Evolutionary conservation across 2,329 filamentous ascomycete species (phyloP).

Genomic region (Teratosphaeria epicoccoides): DNA sequence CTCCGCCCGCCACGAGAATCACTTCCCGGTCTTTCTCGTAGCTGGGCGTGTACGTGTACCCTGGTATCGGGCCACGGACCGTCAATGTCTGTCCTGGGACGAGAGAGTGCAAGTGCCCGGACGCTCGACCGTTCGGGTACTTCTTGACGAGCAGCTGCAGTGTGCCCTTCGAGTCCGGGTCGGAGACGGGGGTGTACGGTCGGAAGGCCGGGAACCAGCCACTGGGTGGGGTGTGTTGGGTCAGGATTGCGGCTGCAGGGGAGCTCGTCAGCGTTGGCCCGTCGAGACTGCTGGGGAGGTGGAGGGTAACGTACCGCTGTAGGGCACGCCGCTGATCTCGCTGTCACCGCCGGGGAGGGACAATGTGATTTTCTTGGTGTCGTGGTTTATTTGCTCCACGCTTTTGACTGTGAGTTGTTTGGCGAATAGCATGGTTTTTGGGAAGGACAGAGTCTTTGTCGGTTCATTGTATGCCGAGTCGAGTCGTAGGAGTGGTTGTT

Average conservation of each 20-base stretch:
- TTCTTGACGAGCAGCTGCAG: slow-evolving; percentile 58
- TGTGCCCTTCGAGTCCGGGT: slow-evolving; percentile 45
- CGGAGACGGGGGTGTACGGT: slow-evolving; percentile 56
- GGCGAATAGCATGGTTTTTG: slow-evolving; percentile 24
- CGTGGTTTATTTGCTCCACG: slow-evolving; percentile 25
- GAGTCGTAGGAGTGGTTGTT: slow-evolving; percentile 8
- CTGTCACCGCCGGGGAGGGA: slow-evolving; percentile 18
- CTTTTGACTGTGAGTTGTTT: slow-evolving; percentile 19
- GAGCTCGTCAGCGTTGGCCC: neutral
- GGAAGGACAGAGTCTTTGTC: slow-evolving; percentile 19
- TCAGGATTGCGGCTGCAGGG: slow-evolving; percentile 45
- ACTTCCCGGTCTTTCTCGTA: slow-evolving; percentile 26
- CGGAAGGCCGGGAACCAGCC: slow-evolving; percentile 49
- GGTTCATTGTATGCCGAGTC: slow-evolving; percentile 20
- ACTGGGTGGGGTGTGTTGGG: slow-evolving; percentile 46
- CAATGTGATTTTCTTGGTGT: slow-evolving; percentile 25
- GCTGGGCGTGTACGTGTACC: slow-evolving; percentile 19
- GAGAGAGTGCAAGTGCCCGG: slow-evolving; percentile 55
- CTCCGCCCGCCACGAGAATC: slow-evolving; percentile 59
- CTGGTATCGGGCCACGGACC: slow-evolving; percentile 45
- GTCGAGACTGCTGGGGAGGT: neutral
- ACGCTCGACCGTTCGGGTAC: slow-evolving; percentile 56
- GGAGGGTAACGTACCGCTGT: neutral
- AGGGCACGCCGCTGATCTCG: slow-evolving; percentile 21
- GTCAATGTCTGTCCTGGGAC: slow-evolving; percentile 50